These are phyloP conservation scores for Penicillium sp. DNA, from an alignment of 2,329 filamentous ascomycete species.

Conservation along the genomic window DNA sequence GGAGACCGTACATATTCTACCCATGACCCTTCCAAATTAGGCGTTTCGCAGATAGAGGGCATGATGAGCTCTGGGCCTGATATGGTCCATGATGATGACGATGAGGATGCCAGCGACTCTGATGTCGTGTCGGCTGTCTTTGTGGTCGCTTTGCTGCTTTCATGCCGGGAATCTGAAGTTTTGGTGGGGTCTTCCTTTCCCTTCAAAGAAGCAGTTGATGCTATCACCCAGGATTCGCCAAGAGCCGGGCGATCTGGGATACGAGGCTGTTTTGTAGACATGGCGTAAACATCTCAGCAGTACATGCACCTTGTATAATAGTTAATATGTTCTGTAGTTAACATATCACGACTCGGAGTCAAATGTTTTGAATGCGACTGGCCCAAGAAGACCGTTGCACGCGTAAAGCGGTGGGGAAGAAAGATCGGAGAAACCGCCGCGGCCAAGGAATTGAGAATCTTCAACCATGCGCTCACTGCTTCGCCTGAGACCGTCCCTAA, in stretches of 20 bases:
- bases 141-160: constrained; percentile 6
- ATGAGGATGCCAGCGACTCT: constrained; percentile 28
- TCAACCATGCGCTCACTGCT: constrained; percentile 25
- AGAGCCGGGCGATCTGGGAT: constrained; percentile 23
- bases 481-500: constrained; percentile 17
- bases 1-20: constrained; percentile 25
- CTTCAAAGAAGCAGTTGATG: constrained; percentile 20
- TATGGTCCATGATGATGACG: constrained; percentile 17
- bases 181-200: constrained; percentile 11
- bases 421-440: constrained; percentile 16
- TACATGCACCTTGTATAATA: neutral
- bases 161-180: neutral
- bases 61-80: constrained; percentile 41
- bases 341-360: neutral
- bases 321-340: neutral
- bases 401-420: constrained; percentile 22
- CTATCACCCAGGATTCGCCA: constrained; percentile 41
- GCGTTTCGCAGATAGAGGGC: constrained; percentile 39
- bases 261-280: constrained; percentile 14
- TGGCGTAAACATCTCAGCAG: constrained; percentile 18
- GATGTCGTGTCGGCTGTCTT: constrained; percentile 10
- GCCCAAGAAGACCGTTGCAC: neutral
- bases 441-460: constrained; percentile 3
- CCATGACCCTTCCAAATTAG: constrained; percentile 35
- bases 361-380: constrained; percentile 1